Percentiles rank a stretch among this genome's conserved stretches.
phyloP scores from a whole-genome alignment of 306 rosid genomes.

The Medicago ruthenica region DNA sequence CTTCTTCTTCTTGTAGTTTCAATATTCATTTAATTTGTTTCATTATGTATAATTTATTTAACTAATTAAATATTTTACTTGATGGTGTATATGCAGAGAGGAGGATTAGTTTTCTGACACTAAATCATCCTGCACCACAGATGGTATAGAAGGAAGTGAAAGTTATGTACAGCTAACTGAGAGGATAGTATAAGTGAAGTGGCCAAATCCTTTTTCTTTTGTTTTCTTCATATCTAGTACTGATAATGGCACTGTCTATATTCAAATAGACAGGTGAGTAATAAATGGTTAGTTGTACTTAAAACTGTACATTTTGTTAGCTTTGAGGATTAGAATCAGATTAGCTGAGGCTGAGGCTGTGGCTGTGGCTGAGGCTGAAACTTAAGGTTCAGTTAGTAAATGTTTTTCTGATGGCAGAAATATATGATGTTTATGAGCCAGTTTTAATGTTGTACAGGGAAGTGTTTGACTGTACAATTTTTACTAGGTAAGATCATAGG shows the following conservation, averaged over 20 bases:
- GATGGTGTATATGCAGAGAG: conserved; percentile 65
- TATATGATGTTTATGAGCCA: conserved; percentile 43
- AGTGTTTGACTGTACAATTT: conserved; percentile 51
- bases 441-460: conserved; percentile 49
- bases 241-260: conserved; percentile 42
- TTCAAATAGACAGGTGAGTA: conserved; percentile 59
- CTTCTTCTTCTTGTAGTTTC: conserved; percentile 28
- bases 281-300: conserved; percentile 73
- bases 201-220: neutral
- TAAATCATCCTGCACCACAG: conserved; percentile 76
- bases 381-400: conserved; percentile 50
- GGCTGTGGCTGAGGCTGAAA: too few relatives aligned
- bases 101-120: conserved; percentile 87
- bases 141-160: conserved; percentile 58
- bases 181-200: conserved; percentile 58
- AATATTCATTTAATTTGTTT: neutral
- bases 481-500: conserved; percentile 41
- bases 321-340: conserved; percentile 66
- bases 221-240: conserved; percentile 42
- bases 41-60: neutral
- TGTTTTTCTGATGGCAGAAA: too few relatives aligned
- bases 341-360: conserved; percentile 50
- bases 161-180: conserved; percentile 89
- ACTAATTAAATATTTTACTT: neutral
- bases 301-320: conserved; percentile 92